These are phyloP conservation scores for Arthroderma sp. DNA, from an alignment of 2,329 filamentous ascomycete genomes.

Conservation along the genomic window DNA sequence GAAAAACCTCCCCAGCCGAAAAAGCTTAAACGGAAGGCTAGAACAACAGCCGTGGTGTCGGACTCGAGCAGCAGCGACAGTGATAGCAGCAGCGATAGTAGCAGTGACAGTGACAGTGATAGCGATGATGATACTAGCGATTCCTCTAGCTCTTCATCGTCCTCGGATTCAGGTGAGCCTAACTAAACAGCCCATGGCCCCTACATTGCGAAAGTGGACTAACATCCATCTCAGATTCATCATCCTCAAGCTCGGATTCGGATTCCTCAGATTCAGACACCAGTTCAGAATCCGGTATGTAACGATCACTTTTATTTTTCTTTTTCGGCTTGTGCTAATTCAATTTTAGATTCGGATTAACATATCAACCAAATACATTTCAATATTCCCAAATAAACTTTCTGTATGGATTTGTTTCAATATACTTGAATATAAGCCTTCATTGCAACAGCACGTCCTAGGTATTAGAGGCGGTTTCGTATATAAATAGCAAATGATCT, in stretches of 20 bases:
- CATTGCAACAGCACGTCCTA: too few species aligned
- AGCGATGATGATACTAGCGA: slow-evolving; percentile 7
- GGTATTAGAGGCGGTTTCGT: too few species aligned
- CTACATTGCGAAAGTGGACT: too few species aligned
- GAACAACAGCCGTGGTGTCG: slow-evolving; percentile 28
- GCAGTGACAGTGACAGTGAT: slow-evolving; percentile 15
- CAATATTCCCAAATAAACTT: too few species aligned
- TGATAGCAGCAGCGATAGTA: slow-evolving; percentile 14
- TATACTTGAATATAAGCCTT: too few species aligned
- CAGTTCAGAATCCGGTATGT: slow-evolving; percentile 2
- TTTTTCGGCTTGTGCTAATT: too few species aligned
- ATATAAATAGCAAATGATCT: too few species aligned
- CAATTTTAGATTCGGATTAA: too few species aligned
- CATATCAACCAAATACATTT: too few species aligned
- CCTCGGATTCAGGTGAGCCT: neutral
- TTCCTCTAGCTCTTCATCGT: neutral
- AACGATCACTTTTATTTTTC: slow-evolving; percentile 7
- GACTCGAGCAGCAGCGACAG: slow-evolving; percentile 30
- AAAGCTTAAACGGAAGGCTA: slow-evolving; percentile 13
- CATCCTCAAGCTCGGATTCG: slow-evolving; percentile 6
- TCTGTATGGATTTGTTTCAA: too few species aligned
- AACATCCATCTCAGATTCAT: neutral
- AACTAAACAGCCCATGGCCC: neutral
- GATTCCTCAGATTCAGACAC: slow-evolving; percentile 5
- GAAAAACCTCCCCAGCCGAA: slow-evolving; percentile 5